Conservation (phyloP, 306 rosid genomes). For the Cercis canadensis region DNA sequence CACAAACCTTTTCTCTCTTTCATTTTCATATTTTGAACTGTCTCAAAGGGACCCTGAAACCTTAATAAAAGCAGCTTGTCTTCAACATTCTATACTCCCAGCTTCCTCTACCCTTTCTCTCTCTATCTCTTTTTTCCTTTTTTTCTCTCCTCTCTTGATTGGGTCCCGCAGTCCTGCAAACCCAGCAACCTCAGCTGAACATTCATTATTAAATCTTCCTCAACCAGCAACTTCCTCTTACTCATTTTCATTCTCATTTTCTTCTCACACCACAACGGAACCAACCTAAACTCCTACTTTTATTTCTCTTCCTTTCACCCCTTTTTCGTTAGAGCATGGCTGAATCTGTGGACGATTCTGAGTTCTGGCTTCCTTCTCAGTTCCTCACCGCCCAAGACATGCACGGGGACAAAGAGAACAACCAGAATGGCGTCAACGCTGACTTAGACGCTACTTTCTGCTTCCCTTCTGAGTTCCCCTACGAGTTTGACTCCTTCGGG, state of each 20-base stretch:
- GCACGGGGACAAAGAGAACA: conserved; percentile 37
- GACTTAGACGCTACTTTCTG: not conserved
- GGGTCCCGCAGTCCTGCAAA: conserved; percentile 56
- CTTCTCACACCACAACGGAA: conserved; percentile 23
- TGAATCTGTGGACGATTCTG: conserved; percentile 35
- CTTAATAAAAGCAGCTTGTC: conserved; percentile 80
- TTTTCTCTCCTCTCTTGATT: conserved; percentile 23
- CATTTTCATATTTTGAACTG: conserved; percentile 31
- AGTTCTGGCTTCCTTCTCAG: conserved; percentile 50
- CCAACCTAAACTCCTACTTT: not conserved
- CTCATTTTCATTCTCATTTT: not conserved
- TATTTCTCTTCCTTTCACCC: not conserved
- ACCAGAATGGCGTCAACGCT: not conserved
- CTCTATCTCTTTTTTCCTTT: not conserved
- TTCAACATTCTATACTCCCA: conserved; percentile 55
- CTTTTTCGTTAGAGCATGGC: conserved; percentile 36
- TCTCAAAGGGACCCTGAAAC: conserved; percentile 61
- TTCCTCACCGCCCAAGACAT: conserved; percentile 35
- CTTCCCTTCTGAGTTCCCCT: conserved; percentile 78
- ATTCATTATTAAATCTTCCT: conserved; percentile 66
- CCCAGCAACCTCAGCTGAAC: conserved; percentile 49
- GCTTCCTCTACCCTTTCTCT: conserved; percentile 4
- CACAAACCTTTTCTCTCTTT: conserved; percentile 5
- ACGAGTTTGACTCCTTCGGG: conserved; percentile 59
- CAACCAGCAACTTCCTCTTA: conserved; percentile 44